Evolutionary conservation across 768 basidiomycete genomes (phyloP), one percentile per base, ranked within the genome.

Genomic region (Asterophora parasitica): DNA sequence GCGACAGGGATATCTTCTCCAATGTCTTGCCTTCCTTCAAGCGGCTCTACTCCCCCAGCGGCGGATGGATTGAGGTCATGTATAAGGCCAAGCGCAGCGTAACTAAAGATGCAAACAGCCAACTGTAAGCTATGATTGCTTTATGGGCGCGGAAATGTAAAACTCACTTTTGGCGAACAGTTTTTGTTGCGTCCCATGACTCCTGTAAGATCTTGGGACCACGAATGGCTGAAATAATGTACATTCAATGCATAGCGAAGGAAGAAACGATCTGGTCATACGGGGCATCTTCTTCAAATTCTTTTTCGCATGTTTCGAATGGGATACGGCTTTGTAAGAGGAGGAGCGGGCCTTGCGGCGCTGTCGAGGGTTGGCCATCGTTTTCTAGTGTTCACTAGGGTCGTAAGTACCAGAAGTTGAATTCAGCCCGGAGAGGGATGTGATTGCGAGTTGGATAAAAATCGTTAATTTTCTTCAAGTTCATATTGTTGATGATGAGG

Each of bases 301-400:
- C 52, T 78, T 81, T 61, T 90, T 83, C 42, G 88, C 83, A 59
- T 83, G 77, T 40, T 72, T 76, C 10, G 89, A 85, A 52, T 88
- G 88, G 30, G 82, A 82, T 43, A 90, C 77, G 16, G 84, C 69
- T 54, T 72, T 82, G 64, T 91, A 76, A n/a, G 80, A 72, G 13
- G 82, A 81, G 19, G 92, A 93, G 35, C 85, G 82, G 16, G 78
- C 65, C 71, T 97, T 98, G 58, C 83, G 79, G 51, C 93, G 79
- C 67, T 98, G 95, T 47, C 94, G 82, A 55, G 94, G 94, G 65
- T 96, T 97, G 46, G 84, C 92, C 94, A 98, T 96, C 16, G 26
- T 6, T 27, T 19, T 61, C 33, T 19, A 41, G 48, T 31, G n/a
- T 43, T 33, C 30, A 31, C 23, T 4, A 31, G 30, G 8, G 8